Evolutionary conservation across 2,329 filamentous ascomycete genomes (phyloP).

Genomic region (Coleophoma eucalyptorum): DNA sequence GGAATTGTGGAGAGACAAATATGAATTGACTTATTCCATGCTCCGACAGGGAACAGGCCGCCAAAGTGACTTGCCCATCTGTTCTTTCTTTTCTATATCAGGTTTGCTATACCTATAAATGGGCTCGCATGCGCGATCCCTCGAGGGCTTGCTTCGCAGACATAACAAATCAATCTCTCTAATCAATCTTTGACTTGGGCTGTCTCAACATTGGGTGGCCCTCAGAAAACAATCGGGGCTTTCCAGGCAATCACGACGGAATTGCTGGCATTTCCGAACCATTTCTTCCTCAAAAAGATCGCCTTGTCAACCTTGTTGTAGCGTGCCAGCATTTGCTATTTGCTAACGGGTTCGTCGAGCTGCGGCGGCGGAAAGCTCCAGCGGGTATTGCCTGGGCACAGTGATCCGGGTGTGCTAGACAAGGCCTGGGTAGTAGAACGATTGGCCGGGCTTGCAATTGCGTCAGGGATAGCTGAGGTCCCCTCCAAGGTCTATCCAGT

Average conservation of each 20-base stretch:
- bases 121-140: not conserved
- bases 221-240: no score
- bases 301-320: not conserved
- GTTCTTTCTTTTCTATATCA: constrained; percentile 3
- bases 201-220: no score
- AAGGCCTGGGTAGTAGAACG: constrained; percentile 3
- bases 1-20: constrained; percentile 3
- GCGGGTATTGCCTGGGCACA: constrained; percentile 12
- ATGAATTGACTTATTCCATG: constrained; percentile 3
- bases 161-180: no score
- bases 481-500: not conserved
- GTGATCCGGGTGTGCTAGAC: constrained; percentile 13
- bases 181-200: no score
- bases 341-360: constrained; percentile 18
- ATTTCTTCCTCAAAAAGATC: no score
- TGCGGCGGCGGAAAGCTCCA: constrained; percentile 5
- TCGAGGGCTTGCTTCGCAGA: no score
- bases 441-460: constrained; percentile 9
- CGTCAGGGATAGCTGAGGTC: constrained; percentile 1
- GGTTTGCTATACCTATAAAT: constrained; percentile 4
- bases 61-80: constrained; percentile 2
- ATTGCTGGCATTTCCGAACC: no score
- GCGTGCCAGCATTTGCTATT: constrained; percentile 15
- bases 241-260: no score
- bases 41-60: not conserved